Conservation (phyloP, 345 rosid species). For the Populus alba region DNA sequence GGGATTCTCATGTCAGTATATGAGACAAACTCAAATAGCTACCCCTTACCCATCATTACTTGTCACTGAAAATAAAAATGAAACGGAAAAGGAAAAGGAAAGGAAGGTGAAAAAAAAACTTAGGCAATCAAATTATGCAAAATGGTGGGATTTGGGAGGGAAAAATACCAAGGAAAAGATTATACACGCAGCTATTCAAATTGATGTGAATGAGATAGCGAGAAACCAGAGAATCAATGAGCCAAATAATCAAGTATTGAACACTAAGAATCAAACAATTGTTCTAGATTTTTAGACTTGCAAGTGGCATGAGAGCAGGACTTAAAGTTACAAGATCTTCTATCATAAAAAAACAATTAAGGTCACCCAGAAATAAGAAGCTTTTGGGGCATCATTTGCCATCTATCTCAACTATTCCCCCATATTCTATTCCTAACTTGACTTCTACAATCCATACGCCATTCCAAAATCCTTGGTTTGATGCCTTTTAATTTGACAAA, state of each 20-base stretch:
- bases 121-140: background rate
- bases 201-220: background rate
- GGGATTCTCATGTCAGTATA: background rate
- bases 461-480: background rate
- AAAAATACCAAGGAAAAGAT: background rate
- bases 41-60: background rate
- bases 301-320: background rate
- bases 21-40: background rate
- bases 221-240: background rate
- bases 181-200: background rate
- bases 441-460: background rate
- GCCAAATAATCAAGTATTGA: background rate
- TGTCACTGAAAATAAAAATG: background rate
- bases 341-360: background rate
- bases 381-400: slow-evolving; percentile 4
- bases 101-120: background rate
- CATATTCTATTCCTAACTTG: slow-evolving; percentile 7
- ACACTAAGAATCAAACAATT: background rate
- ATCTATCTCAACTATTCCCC: background rate
- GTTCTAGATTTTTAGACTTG: background rate
- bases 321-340: background rate
- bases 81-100: background rate
- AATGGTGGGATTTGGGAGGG: background rate
- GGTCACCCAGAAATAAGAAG: background rate
- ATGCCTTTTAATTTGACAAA: background rate